Base-by-base conservation (phyloP, 257 asterid genomes). In the Cordia subcordata region DNA sequence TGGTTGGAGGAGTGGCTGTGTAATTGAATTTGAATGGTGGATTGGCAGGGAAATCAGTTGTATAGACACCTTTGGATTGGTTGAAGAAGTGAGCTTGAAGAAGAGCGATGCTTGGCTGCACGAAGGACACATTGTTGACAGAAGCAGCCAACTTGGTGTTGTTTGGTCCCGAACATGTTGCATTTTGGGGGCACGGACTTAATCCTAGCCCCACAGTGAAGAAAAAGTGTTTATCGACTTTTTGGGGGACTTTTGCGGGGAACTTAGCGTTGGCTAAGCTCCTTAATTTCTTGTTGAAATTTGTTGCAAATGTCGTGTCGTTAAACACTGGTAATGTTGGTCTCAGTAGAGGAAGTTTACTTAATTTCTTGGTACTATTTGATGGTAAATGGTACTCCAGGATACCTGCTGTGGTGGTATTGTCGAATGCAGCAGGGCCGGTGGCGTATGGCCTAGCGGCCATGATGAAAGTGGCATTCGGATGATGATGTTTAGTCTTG, bases 191-290 rank as follows among this genome's bases (percentile, higher is more conserved):
- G 55, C 88, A 84, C 3, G 72, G 74, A 62, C 4, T 75, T 57
- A 79, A 51, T 52, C 94, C 90, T 15, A 82, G 62, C 55, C 94
- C 90, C n/a, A 82, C 79, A 0, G 94, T 82, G 73, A 85, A 85
- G 72, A 82, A 71, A 52, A 85, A 85, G 1, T 54, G 70, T 27
- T 69, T 57, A 51, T 78, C 82, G n/a, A 82, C 78, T 14, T 18
- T 65, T 21, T 44, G 69, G 3, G 90, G 84, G 4, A 85, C 87
- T 13, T 74, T 76, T 1, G 93, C 86, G 4, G 86, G 88, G 61
- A 55, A 84, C 1, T 60, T 63, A 8, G 68, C 10, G 2, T 21
- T 80, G 5, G 72, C 80, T 62, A 83, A 63, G 62, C 91, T 78
- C 14, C 86, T 65, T 45, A 84, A 9, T 47, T 68, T 74, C 45